Base-by-base conservation (phyloP, 495 filamentous ascomycete species). In the Aspergillus asperescens region DNA sequence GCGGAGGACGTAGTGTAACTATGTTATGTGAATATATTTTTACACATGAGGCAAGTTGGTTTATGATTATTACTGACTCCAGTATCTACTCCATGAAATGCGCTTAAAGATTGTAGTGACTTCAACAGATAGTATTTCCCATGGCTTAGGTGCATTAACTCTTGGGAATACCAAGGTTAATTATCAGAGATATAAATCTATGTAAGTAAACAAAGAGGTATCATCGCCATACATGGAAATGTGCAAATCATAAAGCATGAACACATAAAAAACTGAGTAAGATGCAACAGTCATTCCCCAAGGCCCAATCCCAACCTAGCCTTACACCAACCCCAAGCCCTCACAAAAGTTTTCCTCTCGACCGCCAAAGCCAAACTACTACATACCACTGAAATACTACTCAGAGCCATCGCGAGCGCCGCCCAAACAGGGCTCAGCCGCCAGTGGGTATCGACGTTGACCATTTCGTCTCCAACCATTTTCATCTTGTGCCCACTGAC, bases 391-490 rank as follows among this genome's bases (percentile, higher is more conserved):
- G 86, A 89, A 48, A 95, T 79, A 68, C 84, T 88, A 62, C 87
- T 91, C 62, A 86, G 55, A 24, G 90, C 90, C 90, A 95, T 95
- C 1, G 90, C 90, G 55, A 92, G 65, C 31, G 81, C 83, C 10
- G 89, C 89, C 89, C 89, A 94, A 7, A 89, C 89, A 0, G 89
- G 90, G 59, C 86, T 83, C 27, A 95, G 62, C 37, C 83, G 66
- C 68, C 70, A 73, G 29, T 75, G 72, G 41, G 61, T 62, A 57
- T 68, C 50, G 16, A 67, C 58, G 19, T 52, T 62, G 1, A 67
- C 46, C 32, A 52, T 50, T 15, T 62, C 58, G 51, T 50, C 41
- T 7, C 59, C 62, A 8, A 59, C 34, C 38, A 47, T 58, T 4
- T 58, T 65, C 35, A 84, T 77, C 22, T 64, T 62, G 19, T 81